Conservation (phyloP, 257 asterid genomes). For the Rubia yunnanensis region DNA sequence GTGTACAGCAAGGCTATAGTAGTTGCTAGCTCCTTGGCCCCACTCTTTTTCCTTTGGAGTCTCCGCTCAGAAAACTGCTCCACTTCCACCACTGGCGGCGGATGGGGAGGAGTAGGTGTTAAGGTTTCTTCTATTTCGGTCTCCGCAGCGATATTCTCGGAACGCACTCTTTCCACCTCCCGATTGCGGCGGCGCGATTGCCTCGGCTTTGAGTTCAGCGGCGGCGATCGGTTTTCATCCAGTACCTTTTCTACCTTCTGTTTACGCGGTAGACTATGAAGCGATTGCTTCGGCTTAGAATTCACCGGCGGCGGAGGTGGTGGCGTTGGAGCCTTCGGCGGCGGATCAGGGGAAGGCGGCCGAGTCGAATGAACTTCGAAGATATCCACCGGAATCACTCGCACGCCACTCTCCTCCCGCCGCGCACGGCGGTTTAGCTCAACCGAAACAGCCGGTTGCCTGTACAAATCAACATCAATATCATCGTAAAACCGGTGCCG, state of each 20-base stretch:
- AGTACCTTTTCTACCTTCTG: slow-evolving; percentile 24
- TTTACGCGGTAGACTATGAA: slow-evolving; percentile 37
- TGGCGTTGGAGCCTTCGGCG: slow-evolving; percentile 24
- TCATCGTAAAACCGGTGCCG: slow-evolving; percentile 51
- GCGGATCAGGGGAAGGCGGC: slow-evolving; percentile 26
- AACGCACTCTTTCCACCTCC: slow-evolving; percentile 22
- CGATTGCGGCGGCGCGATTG: slow-evolving; percentile 36
- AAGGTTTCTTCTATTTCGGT: slow-evolving; percentile 14
- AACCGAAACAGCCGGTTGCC: slow-evolving; percentile 15
- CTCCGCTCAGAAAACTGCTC: slow-evolving; percentile 20
- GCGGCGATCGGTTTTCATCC: slow-evolving; percentile 16
- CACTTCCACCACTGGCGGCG: slow-evolving; percentile 14
- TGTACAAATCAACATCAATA: slow-evolving; percentile 44
- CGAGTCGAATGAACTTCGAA: slow-evolving; percentile 33
- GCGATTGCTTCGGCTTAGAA: slow-evolving; percentile 42
- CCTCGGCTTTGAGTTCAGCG: slow-evolving; percentile 30
- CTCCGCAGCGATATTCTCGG: slow-evolving; percentile 11
- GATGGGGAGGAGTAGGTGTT: slow-evolving; percentile 27
- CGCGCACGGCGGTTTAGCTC: slow-evolving; percentile 15
- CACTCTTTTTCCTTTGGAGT: slow-evolving; percentile 45
- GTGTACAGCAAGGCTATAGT: slow-evolving; percentile 58
- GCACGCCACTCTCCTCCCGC: slow-evolving; percentile 22
- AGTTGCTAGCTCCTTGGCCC: slow-evolving; percentile 61
- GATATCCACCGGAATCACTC: slow-evolving; percentile 58
- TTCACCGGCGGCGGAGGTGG: slow-evolving; percentile 23